phyloP scores from a whole-genome alignment of 495 filamentous ascomycete genomes.

The Viridothelium virens region DNA sequence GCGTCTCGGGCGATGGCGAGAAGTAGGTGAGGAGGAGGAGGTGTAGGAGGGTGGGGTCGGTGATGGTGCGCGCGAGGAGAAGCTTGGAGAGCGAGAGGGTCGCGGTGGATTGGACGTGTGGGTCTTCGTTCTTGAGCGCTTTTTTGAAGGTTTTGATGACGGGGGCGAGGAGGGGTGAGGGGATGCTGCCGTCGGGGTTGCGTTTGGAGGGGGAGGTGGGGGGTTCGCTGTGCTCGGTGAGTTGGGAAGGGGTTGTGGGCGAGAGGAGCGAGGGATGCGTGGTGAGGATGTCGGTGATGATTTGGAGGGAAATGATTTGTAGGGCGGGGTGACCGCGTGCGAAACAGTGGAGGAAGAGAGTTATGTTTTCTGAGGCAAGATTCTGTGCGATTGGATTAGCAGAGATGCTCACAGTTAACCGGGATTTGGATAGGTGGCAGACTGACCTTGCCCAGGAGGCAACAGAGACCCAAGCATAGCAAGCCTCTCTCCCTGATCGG shows the following conservation, averaged over 20 bases:
- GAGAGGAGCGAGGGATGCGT: slow-evolving; percentile 70
- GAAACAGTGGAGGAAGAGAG: slow-evolving; percentile 92
- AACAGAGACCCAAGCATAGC: slow-evolving; percentile 81
- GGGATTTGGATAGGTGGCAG: not conserved
- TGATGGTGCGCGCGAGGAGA: slow-evolving; percentile 61
- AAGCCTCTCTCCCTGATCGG: slow-evolving; percentile 86
- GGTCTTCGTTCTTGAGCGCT: slow-evolving; percentile 59
- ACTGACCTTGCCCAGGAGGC: slow-evolving; percentile 73
- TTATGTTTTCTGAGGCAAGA: slow-evolving; percentile 86
- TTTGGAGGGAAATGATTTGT: slow-evolving; percentile 82
- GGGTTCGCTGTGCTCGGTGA: slow-evolving; percentile 24
- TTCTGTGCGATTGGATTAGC: slow-evolving; percentile 40
- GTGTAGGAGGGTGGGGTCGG: slow-evolving; percentile 59
- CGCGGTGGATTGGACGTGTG: slow-evolving; percentile 73
- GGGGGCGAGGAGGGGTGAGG: slow-evolving; percentile 46
- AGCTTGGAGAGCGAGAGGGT: slow-evolving; percentile 78
- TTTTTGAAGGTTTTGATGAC: slow-evolving; percentile 72
- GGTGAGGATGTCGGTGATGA: slow-evolving; percentile 87
- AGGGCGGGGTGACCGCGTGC: slow-evolving; percentile 82
- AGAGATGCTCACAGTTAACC: not conserved
- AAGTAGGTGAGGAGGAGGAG: slow-evolving; percentile 81
- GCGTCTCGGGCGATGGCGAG: slow-evolving; percentile 60
- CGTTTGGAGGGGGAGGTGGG: slow-evolving; percentile 22
- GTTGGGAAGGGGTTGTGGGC: slow-evolving; percentile 10
- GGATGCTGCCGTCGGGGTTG: slow-evolving; percentile 31